Evolutionary conservation across 116 monocot species (phyloP).

Genomic region (Zostera marina): DNA sequence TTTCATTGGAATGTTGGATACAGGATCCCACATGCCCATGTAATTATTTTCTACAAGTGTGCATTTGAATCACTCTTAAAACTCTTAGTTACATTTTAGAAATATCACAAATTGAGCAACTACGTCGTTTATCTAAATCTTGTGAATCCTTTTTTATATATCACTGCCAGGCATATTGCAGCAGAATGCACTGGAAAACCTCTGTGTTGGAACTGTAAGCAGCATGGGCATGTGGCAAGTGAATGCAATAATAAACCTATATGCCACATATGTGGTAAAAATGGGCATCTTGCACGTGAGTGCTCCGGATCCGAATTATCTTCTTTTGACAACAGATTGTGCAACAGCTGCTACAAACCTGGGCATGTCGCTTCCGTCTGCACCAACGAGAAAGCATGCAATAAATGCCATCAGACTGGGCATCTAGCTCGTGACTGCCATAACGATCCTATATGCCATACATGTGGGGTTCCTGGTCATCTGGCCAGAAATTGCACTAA

Average conservation of each 20-base stretch:
- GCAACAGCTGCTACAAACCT: constrained; percentile 55
- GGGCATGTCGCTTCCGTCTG: constrained; percentile 60
- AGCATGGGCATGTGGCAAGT: constrained; percentile 47
- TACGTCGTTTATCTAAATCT: background rate
- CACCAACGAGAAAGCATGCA: constrained; percentile 55
- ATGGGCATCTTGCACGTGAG: constrained; percentile 57
- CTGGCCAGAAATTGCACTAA: constrained; percentile 48
- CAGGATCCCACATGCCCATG: too few species aligned
- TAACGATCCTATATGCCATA: constrained; percentile 56
- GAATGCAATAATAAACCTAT: constrained; percentile 51
- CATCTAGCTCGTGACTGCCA: constrained; percentile 68
- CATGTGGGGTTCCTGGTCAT: constrained; percentile 64
- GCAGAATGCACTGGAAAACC: constrained; percentile 42
- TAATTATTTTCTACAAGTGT: too few species aligned
- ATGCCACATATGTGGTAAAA: constrained; percentile 58
- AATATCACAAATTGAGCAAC: too few species aligned
- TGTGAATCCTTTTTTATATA: background rate
- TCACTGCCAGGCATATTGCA: constrained; percentile 35
- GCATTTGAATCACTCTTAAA: too few species aligned
- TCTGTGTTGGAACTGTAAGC: constrained; percentile 76
- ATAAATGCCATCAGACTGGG: constrained; percentile 50
- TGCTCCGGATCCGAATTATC: constrained; percentile 22
- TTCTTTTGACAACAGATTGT: constrained; percentile 26
- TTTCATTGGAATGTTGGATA: too few species aligned
- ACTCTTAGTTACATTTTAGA: too few species aligned